phyloP scores from a whole-genome alignment of 2,329 filamentous ascomycete genomes.

The Camptophora hylomeconis region DNA sequence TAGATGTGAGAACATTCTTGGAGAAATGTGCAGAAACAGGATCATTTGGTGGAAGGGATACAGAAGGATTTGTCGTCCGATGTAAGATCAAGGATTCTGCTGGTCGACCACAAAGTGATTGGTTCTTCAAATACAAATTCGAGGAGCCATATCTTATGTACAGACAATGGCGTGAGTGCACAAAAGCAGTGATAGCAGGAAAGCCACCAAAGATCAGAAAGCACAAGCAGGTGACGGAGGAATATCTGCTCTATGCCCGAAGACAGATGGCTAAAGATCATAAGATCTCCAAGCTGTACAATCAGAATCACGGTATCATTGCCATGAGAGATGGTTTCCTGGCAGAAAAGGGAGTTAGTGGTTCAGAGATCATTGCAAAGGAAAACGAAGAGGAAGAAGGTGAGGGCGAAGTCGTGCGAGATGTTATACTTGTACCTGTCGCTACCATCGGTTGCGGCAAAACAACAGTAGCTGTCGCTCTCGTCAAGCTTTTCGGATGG shows the following conservation, averaged over 20 bases:
- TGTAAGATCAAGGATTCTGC: constrained; percentile 51
- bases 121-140: constrained; percentile 99
- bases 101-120: constrained; percentile 56
- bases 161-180: constrained; percentile 95
- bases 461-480: constrained; percentile 75
- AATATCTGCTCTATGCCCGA: constrained; percentile 75
- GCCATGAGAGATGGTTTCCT: constrained; percentile 79
- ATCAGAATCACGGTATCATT: constrained; percentile 89
- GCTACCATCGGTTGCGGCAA: constrained; percentile 95
- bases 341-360: constrained; percentile 67
- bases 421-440: constrained; percentile 63
- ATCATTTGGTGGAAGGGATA: constrained; percentile 78
- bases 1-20: constrained; percentile 65
- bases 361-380: constrained; percentile 74
- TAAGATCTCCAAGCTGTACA: constrained; percentile 57
- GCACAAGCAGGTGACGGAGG: constrained; percentile 76
- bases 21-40: constrained; percentile 79
- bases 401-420: constrained; percentile 5
- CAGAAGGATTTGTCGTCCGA: constrained; percentile 92
- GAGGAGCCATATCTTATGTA: constrained; percentile 99
- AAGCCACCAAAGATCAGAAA: constrained; percentile 69
- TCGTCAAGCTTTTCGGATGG: constrained; percentile 76
- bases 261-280: constrained; percentile 58
- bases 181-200: constrained; percentile 71
- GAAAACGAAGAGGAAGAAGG: constrained; percentile 45